These are phyloP conservation scores for Sphaerosporella brunnea DNA, from an alignment of 495 filamentous ascomycete genomes.

Conservation along the genomic window DNA sequence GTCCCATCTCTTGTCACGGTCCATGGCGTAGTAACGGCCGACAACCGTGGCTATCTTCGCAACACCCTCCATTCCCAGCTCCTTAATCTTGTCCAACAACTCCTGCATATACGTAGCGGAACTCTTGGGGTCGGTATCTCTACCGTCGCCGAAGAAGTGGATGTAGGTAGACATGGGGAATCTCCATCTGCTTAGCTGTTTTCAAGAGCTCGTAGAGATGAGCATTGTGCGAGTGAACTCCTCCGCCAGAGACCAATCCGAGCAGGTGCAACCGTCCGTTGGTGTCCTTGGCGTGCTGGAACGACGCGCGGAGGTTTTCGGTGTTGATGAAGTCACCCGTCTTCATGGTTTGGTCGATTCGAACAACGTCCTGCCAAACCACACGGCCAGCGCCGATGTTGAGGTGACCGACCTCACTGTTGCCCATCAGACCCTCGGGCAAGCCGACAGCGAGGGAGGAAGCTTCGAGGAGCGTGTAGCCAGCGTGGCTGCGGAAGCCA, in stretches of 20 bases:
- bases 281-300: conserved; percentile 65
- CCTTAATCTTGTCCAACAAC: conserved; percentile 55
- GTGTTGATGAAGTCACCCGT: conserved; percentile 64
- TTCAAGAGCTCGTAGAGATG: conserved; percentile 74
- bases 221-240: conserved; percentile 89
- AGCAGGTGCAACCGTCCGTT: conserved; percentile 85
- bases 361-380: conserved; percentile 97
- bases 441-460: conserved; percentile 90
- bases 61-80: conserved; percentile 60
- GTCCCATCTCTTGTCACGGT: conserved; percentile 99
- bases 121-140: conserved; percentile 94
- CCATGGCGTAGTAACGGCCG: conserved; percentile 77
- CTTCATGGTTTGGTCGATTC: conserved; percentile 91
- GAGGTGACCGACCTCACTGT: conserved; percentile 93
- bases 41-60: conserved; percentile 66
- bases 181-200: conserved; percentile 69
- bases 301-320: conserved; percentile 55
- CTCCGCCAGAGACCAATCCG: conserved; percentile 82
- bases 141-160: conserved; percentile 96
- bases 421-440: conserved; percentile 94
- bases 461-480: conserved; percentile 77
- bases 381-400: conserved; percentile 97
- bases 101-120: conserved; percentile 70
- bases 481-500: conserved; percentile 54
- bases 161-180: conserved; percentile 90